Base-by-base conservation (phyloP, 1,139 yeast species). In the Hemisphaericaspora xylofermentans region DNA sequence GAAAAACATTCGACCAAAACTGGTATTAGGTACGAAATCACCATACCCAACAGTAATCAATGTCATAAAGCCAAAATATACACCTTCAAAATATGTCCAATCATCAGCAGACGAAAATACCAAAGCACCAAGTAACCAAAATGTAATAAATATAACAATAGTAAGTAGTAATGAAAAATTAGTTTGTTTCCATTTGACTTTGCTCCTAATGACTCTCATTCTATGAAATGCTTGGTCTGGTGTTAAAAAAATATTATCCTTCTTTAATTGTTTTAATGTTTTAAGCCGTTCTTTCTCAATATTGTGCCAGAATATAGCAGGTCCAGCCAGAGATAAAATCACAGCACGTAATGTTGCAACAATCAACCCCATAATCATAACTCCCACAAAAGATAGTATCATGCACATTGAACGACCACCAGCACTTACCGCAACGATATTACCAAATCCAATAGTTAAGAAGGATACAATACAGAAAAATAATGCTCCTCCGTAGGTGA, bases 1-100 rank as follows among this genome's bases (percentile, higher is more conserved):
- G 54, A 88, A 88, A 50, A 88, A 80, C 0, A 83, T 76, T 35
- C 86, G 64, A 0, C 95, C 95, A 6, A 86, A 80, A 1, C 81
- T 63, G 0, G 82, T 60, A 3, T 43, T 46, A 0, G 95, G 95
- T 0, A 80, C 70, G 52, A 66, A 82, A 52, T 84, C 91, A 24
- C 96, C 96, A 60, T 85, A 88, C 0, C 96, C 96, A 43, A 88
- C 84, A 0, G 96, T 87, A 21, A 88, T 63, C 43, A 88, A 73
- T 53, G 93, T 82, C 41, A 86, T 65, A 47, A 84, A 79, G 46
- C 91, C 80, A 55, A 87, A 88, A 61, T 88, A 88, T 10, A 85
- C 69, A 1, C 80, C 73, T 43, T 80, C 68, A 50, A 84, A 84
- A 57, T 82, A 88, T 3, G 73, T 48, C 96, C 95, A 88, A 2